Conservation (phyloP, 2,329 filamentous ascomycete genomes). For the Sordariomycetes sp. region DNA sequence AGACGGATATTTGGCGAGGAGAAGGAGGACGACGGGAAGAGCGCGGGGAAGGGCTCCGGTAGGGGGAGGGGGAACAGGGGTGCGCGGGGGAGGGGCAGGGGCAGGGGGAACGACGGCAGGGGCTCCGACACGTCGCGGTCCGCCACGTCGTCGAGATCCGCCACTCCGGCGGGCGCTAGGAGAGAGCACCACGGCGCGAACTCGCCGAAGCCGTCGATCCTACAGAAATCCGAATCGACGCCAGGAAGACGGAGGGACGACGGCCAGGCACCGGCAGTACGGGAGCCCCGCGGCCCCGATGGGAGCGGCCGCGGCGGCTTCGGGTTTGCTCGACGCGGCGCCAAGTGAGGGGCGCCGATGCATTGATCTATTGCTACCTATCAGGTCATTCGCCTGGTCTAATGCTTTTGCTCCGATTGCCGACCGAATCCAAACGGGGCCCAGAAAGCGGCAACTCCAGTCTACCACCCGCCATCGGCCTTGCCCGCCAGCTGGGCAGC, state of each 20-base stretch:
- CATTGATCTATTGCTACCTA: conserved; percentile 4
- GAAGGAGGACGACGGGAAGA: conserved; percentile 13
- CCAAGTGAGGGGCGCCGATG: conserved; percentile 25
- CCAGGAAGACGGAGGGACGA: conserved; percentile 35
- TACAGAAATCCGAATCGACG: conserved; percentile 29
- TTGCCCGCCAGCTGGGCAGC: conserved; percentile 84
- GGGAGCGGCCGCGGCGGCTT: conserved; percentile 67
- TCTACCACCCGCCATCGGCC: conserved; percentile 85
- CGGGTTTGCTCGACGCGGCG: conserved; percentile 55
- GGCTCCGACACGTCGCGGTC: not conserved
- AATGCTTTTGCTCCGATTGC: not conserved
- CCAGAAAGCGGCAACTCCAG: not conserved
- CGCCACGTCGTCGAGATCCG: not conserved
- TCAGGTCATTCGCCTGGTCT: not conserved
- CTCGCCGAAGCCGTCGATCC: conserved; percentile 49
- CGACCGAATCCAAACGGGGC: conserved; percentile 1
- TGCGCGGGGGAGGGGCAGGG: not conserved
- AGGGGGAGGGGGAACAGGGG: conserved; percentile 1
- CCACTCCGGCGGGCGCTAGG: conserved; percentile 12
- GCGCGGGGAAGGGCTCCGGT: conserved; percentile 14
- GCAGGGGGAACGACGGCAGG: not conserved
- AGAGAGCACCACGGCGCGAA: conserved; percentile 71
- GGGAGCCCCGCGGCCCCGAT: conserved; percentile 70
- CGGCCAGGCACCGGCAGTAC: conserved; percentile 58
- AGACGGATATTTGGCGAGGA: conserved; percentile 72